Base-by-base conservation (phyloP, 2,329 filamentous ascomycete species). In the Talaromyces amestolkiae region DNA sequence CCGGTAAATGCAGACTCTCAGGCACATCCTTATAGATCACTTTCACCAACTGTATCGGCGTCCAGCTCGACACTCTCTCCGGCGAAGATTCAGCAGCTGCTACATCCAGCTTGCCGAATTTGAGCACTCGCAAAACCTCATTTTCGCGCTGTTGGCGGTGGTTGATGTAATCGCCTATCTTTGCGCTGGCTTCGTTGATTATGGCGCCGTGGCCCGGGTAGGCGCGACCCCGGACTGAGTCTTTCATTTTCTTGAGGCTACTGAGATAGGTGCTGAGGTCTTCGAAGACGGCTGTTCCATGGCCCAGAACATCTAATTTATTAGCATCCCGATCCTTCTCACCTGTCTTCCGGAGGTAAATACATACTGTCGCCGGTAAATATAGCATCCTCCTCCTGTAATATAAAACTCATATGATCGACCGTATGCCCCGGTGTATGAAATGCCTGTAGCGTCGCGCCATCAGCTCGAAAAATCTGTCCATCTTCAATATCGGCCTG, bases 171-270 rank as follows among this genome's bases (percentile, higher is more conserved):
- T 97, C 92, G 22, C 80, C 71, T 62, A 98, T 90, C 74, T 87
- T 94, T 27, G 80, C 81, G 27, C 83, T 85, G 0, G 91, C 91
- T 68, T 95, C 85, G 43, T 88, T 85, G 27, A 98, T 83, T 3
- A 95, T 86, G 0, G 89, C 85, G 0, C 95, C 95, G 73, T 99
- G 95, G 3, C 91, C 94, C 0, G 95, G 94, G 75, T 97, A 98
- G 1, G 89, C 92, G 58, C 86, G 82, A 1, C 91, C 90, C 0
- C 77, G 70, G 10, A 75, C 77, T 70, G 91, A 80, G 24, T 78
- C 76, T 54, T 83, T 81, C 92, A 96, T 95, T 68, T 83, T 83
- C 45, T 87, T 82, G 13, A 97, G 81, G 66, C 87, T 92, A 22
- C 76, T 73, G 68, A 96, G 80, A 74, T 96, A 97, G 0, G 81